Evolutionary conservation across 768 basidiomycete species (phyloP).

Genomic region (Lentinula aciculospora): DNA sequence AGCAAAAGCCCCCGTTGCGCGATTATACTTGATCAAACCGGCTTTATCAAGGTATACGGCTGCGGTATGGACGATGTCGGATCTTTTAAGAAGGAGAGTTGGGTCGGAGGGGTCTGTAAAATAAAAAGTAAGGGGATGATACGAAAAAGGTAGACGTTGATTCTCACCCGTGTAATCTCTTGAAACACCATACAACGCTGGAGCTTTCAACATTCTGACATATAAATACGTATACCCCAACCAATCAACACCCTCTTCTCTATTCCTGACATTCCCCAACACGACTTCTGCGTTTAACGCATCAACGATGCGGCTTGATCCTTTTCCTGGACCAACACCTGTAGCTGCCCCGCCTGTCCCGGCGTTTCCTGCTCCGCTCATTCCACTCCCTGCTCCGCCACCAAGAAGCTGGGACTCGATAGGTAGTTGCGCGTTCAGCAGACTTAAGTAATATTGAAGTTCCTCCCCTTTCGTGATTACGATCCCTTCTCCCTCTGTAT

Average conservation of each 20-base stretch:
- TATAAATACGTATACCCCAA: constrained; percentile 91
- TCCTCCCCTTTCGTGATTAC: constrained; percentile 98
- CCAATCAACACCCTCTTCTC: constrained; percentile 98
- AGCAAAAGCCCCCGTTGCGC: constrained; percentile 80
- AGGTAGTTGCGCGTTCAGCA: constrained; percentile 95
- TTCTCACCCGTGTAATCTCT: background rate
- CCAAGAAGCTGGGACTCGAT: constrained; percentile 93
- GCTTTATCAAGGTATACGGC: constrained; percentile 93
- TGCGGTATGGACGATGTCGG: constrained; percentile 90
- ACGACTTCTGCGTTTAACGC: constrained; percentile 98
- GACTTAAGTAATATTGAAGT: constrained; percentile 91
- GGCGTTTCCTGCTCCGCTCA: too few relatives aligned
- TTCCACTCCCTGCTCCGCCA: too few relatives aligned
- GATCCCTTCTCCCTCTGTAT: constrained; percentile 92
- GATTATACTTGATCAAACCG: constrained; percentile 90
- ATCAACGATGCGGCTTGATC: constrained; percentile 70
- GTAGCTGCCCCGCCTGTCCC: too few relatives aligned
- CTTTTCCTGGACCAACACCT: background rate
- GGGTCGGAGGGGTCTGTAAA: constrained; percentile 71
- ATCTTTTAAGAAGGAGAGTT: constrained; percentile 84
- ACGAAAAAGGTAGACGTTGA: constrained; percentile 76
- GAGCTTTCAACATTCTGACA: constrained; percentile 21
- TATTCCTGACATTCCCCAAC: constrained; percentile 87
- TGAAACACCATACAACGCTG: background rate
- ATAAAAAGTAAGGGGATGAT: too few relatives aligned